Evolutionary conservation across 73 alveolate species (phyloP), one percentile per base, ranked within the genome.

Genomic region (Paramecium primaurelia): DNA sequence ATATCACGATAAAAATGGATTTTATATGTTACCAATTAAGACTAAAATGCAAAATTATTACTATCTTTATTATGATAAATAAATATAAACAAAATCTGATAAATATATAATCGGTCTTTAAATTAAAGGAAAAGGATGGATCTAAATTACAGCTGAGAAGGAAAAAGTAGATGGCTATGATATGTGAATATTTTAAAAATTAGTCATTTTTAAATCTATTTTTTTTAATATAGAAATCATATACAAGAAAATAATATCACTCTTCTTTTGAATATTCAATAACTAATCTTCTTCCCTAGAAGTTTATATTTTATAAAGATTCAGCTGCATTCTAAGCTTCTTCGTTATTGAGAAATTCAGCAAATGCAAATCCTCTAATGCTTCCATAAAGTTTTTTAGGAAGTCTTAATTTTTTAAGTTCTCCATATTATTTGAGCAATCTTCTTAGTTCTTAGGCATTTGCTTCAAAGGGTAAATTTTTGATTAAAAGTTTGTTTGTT

Each of bases 381-480:
- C 93, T 90, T 6, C 98, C 97, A 91, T 95, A 95, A 22, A 95
- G 93, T 93, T 98, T 98, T 91, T 94, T 91, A 59, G 99, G 99
- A 36, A 97, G 92, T 92, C 99, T 96, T 59, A 98, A 97, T 68
- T 93, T 95, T 94, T 97, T 98, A 26, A 98, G 95, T 60, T 96
- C 97, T 10, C 99, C 99, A 87, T 96, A 98, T 14, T 93, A 96
- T 94, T 97, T 96, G 92, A 98, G 93, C 84, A 98, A 93, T 85
- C 95, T 96, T 88, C 96, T 93, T 40, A 98, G 73, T 86, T 98
- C 99, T 45, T 95, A 93, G 42, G 92, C 95, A 64, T 94, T 97
- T 8, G 99, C 99, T 94, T 98, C 99, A 92, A 98, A 97, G 4
- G 99, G 99, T 28, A 98, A 88, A 88, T 98, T 98, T 95, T 97